Percentiles rank a stretch among this genome's conserved stretches.
phyloP scores from a whole-genome alignment of 176 grass and related monocot genomes.

The Tuctoria greenei region DNA sequence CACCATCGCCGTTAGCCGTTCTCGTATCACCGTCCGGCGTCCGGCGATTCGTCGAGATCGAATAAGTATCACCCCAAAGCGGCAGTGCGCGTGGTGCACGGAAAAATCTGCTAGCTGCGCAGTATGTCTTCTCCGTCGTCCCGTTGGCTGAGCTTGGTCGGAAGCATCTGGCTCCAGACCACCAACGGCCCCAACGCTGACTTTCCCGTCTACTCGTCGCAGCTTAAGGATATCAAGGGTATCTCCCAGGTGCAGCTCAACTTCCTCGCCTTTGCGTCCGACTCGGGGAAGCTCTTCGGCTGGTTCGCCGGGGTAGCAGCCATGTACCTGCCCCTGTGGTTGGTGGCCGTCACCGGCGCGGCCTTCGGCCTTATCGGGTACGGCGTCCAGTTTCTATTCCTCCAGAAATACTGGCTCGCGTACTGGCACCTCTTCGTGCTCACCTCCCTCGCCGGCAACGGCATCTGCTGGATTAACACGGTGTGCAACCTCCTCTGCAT shows the following conservation, averaged over 20 bases:
- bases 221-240: slow-evolving; percentile 72
- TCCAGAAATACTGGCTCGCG: slow-evolving; percentile 42
- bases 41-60: too few species aligned
- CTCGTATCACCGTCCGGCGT: too few species aligned
- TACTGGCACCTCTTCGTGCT: slow-evolving; percentile 38
- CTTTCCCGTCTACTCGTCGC: slow-evolving; percentile 89
- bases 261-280: slow-evolving; percentile 88
- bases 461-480: too few species aligned
- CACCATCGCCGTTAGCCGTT: too few species aligned
- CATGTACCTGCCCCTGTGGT: slow-evolving; percentile 66
- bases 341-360: slow-evolving; percentile 57
- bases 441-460: too few species aligned
- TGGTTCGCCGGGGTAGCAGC: slow-evolving; percentile 80
- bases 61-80: too few species aligned
- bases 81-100: slow-evolving; percentile 1
- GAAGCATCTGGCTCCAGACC: slow-evolving; percentile 87
- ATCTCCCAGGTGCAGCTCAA: slow-evolving; percentile 89
- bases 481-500: too few species aligned
- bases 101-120: background rate
- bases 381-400: slow-evolving; percentile 80
- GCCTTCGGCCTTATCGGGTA: slow-evolving; percentile 69
- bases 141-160: slow-evolving; percentile 86
- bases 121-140: slow-evolving; percentile 62
- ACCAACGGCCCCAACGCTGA: slow-evolving; percentile 86
- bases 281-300: slow-evolving; percentile 86